These are phyloP conservation scores for Fusarium sp. DNA, from an alignment of 2,329 filamentous ascomycete species.

Conservation along the genomic window DNA sequence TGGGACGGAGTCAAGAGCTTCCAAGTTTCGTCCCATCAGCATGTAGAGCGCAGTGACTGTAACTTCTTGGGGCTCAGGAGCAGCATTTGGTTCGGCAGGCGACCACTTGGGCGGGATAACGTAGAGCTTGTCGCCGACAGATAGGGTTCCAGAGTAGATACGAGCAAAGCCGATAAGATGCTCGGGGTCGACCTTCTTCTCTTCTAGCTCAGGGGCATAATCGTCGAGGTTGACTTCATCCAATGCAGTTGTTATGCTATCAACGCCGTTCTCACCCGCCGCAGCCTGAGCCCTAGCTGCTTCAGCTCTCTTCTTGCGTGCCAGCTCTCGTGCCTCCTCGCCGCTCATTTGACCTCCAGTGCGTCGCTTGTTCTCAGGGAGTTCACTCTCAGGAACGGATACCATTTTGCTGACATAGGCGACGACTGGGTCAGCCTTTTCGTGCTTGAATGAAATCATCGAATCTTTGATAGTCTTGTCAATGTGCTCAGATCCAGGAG, in stretches of 20 bases:
- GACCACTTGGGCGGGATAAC: conserved; percentile 95
- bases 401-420: conserved; percentile 99
- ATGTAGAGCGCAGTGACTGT: conserved; percentile 92
- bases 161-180: conserved; percentile 95
- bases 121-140: conserved; percentile 91
- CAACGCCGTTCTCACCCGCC: conserved; percentile 63
- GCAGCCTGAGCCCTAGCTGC: conserved; percentile 84
- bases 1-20: conserved; percentile 86
- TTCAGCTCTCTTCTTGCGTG: conserved; percentile 89
- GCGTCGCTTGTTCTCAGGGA: conserved; percentile 86
- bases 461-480: conserved; percentile 80
- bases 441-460: conserved; percentile 84
- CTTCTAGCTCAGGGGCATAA: conserved; percentile 61
- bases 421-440: conserved; percentile 82
- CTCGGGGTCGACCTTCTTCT: conserved; percentile 80
- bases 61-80: conserved; percentile 84
- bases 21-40: conserved; percentile 93
- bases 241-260: conserved; percentile 73
- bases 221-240: conserved; percentile 73
- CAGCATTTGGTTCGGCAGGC: conserved; percentile 80
- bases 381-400: conserved; percentile 90
- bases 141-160: conserved; percentile 91
- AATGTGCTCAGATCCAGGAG: conserved; percentile 82
- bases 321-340: conserved; percentile 91
- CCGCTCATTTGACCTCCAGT: conserved; percentile 78